phyloP scores from a whole-genome alignment of 164 flowering plant species.

The Vitis cinerea region DNA sequence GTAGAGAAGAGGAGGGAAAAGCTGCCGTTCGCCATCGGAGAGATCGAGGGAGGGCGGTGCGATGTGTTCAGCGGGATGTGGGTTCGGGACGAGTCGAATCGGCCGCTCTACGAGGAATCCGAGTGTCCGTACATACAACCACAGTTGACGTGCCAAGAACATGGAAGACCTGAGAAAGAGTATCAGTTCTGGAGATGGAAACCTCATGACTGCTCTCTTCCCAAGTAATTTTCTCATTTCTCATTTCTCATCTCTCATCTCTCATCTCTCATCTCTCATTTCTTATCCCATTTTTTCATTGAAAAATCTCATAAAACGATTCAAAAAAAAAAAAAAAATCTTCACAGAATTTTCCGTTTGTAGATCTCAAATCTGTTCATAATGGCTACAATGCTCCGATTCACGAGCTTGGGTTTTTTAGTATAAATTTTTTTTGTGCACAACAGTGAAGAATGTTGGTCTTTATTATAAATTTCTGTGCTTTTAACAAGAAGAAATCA shows the following conservation, averaged over 20 bases:
- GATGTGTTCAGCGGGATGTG: conserved; percentile 73
- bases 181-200: conserved; percentile 90
- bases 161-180: conserved; percentile 76
- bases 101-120: conserved; percentile 67
- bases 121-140: conserved; percentile 95
- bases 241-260: neutral
- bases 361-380: too few relatives aligned
- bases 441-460: too few relatives aligned
- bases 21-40: conserved; percentile 56
- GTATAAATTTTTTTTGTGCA: too few relatives aligned
- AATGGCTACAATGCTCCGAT: too few relatives aligned
- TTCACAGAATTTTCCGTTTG: too few relatives aligned
- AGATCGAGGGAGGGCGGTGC: conserved; percentile 43
- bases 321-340: too few relatives aligned
- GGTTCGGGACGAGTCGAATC: conserved; percentile 61
- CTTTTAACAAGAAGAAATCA: too few relatives aligned
- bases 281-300: neutral
- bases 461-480: too few relatives aligned
- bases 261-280: neutral
- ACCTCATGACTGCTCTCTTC: conserved; percentile 73
- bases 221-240: conserved; percentile 40
- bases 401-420: too few relatives aligned
- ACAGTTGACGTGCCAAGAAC: conserved; percentile 80
- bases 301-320: neutral
- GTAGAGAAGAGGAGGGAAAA: conserved; percentile 41